Conservation (phyloP, 768 basidiomycete species). For the Mycena venus region DNA sequence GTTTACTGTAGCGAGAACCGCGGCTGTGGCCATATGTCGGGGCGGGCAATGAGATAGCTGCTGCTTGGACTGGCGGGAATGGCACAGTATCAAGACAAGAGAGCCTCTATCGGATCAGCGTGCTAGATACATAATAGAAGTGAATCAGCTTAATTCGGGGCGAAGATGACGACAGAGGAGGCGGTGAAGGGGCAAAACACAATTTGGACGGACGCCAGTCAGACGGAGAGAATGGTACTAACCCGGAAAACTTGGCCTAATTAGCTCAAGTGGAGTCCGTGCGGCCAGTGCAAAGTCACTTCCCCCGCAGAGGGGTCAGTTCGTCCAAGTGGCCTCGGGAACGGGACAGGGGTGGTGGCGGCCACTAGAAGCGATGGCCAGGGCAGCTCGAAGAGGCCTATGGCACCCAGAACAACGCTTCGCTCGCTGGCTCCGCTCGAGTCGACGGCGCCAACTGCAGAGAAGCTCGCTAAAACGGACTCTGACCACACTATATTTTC, state of each 20-base stretch:
- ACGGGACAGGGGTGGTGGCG: slow-evolving; percentile 2
- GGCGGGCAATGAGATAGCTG: background rate
- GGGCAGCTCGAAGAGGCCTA: too few species aligned
- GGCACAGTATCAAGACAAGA: slow-evolving; percentile 23
- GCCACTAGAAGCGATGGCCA: too few species aligned
- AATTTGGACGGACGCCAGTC: background rate
- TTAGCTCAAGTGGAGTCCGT: slow-evolving; percentile 4
- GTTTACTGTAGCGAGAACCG: slow-evolving; percentile 33
- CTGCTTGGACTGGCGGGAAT: background rate
- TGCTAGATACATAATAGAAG: background rate
- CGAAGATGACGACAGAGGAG: background rate
- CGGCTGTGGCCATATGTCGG: slow-evolving; percentile 33
- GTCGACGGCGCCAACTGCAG: background rate
- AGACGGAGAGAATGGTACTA: slow-evolving; percentile 24
- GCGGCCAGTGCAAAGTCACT: too few species aligned
- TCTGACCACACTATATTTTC: background rate
- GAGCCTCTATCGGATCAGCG: slow-evolving; percentile 27
- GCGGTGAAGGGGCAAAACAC: background rate
- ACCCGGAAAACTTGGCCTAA: slow-evolving; percentile 22
- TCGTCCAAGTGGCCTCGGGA: too few species aligned
- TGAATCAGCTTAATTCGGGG: slow-evolving; percentile 4
- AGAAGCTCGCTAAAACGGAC: background rate
- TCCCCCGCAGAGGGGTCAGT: too few species aligned
- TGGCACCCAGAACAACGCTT: background rate
- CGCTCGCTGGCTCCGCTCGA: background rate